Evolutionary conservation across 352 stramenopile species (phyloP).

Genomic region (Phytopythium vexans): DNA sequence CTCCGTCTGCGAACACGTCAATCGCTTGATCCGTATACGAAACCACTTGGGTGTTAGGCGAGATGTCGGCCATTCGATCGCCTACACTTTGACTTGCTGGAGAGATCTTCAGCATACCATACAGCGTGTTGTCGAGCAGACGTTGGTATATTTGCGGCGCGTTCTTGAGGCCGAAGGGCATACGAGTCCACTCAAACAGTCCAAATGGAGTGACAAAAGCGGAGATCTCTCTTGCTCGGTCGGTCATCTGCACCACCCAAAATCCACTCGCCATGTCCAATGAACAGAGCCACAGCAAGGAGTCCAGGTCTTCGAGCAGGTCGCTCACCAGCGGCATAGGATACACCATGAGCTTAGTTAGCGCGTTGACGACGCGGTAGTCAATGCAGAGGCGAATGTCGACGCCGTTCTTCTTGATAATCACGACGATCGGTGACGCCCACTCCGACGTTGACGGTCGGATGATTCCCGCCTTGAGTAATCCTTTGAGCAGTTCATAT

Average conservation of each 20-base stretch:
- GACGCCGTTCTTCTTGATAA: conserved; percentile 17
- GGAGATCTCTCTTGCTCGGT: conserved; percentile 10
- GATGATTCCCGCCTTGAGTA: conserved; percentile 12
- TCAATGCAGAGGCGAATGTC: conserved; percentile 20
- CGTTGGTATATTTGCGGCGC: conserved; percentile 23
- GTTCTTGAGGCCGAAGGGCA: conserved; percentile 21
- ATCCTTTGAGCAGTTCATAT: conserved; percentile 6
- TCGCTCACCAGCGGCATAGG: conserved; percentile 16
- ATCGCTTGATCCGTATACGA: too few relatives aligned
- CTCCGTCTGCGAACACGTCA: conserved; percentile 7
- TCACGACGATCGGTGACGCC: conserved; percentile 15
- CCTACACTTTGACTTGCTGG: too few relatives aligned
- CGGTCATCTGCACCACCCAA: conserved; percentile 15
- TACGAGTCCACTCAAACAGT: conserved; percentile 17
- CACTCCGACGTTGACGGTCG: conserved; percentile 7
- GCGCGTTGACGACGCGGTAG: conserved; percentile 4
- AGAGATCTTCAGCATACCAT: conserved; percentile 5
- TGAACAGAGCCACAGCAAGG: conserved; percentile 14
- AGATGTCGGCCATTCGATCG: too few relatives aligned
- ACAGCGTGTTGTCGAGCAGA: conserved; percentile 21
- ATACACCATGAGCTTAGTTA: conserved; percentile 18
- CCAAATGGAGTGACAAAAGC: conserved; percentile 20
- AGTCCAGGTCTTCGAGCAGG: conserved; percentile 11
- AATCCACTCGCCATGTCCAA: too few relatives aligned
- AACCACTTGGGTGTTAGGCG: too few relatives aligned